Conservation (phyloP, 2,329 filamentous ascomycete species). For the Aspergillus hiratsukae region DNA sequence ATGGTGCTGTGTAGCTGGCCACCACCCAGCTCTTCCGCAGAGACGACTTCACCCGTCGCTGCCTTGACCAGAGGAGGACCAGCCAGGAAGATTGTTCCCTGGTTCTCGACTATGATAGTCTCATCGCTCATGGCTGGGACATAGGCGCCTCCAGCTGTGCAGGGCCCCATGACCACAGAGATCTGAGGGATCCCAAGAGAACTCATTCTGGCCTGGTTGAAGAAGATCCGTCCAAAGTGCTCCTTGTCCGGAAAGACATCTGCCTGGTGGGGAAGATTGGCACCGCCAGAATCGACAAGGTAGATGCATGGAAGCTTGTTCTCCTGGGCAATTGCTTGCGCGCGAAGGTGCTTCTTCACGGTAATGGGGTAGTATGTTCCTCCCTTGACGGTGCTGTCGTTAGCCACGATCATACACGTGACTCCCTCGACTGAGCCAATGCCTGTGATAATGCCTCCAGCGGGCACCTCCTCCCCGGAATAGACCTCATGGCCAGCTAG, state of each 20-base stretch:
- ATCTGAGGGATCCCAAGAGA: constrained; percentile 85
- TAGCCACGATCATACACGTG: constrained; percentile 87
- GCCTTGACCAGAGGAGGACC: constrained; percentile 93
- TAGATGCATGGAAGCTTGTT: constrained; percentile 85
- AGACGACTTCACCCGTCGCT: constrained; percentile 88
- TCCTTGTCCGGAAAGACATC: constrained; percentile 94
- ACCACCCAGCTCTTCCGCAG: constrained; percentile 84
- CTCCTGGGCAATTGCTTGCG: constrained; percentile 84
- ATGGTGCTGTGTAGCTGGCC: constrained; percentile 85
- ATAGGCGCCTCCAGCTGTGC: constrained; percentile 92
- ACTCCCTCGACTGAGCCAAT: constrained; percentile 88
- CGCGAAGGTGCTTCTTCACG: constrained; percentile 92
- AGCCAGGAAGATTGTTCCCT: constrained; percentile 96
- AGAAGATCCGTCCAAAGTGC: constrained; percentile 97
- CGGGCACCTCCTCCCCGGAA: constrained; percentile 78
- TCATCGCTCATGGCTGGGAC: constrained; percentile 97
- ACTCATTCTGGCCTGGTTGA: constrained; percentile 94
- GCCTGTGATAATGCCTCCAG: constrained; percentile 88
- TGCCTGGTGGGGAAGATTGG: constrained; percentile 89
- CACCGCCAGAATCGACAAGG: constrained; percentile 90
- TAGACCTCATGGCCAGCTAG: constrained; percentile 85
- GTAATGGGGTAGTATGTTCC: constrained; percentile 97
- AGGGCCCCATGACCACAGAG: constrained; percentile 93
- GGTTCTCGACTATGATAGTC: constrained; percentile 90
- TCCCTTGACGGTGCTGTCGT: constrained; percentile 95